These are phyloP conservation scores for Irpex sp. DNA, from an alignment of 1,284 basidiomycete genomes.

Conservation along the genomic window DNA sequence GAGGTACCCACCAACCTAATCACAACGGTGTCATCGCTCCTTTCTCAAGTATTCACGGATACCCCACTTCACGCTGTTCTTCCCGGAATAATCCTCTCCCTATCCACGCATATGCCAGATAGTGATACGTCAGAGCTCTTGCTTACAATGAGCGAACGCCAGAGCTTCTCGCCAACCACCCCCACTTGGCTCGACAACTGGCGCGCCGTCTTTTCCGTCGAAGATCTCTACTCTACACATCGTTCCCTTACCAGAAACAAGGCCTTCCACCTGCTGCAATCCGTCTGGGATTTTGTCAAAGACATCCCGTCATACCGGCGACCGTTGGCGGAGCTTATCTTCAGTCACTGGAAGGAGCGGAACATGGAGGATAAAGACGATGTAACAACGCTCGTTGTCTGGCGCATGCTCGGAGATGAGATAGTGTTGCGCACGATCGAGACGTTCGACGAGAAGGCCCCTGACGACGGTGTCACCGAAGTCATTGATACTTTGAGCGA, in stretches of 20 bases:
- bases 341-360: constrained; percentile 46
- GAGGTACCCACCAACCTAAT: constrained; percentile 56
- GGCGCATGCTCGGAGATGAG: constrained; percentile 64
- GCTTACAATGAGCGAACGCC: constrained; percentile 55
- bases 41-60: constrained; percentile 53
- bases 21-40: constrained; percentile 51
- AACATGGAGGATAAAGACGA: constrained; percentile 30
- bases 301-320: constrained; percentile 66
- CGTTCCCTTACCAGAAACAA: constrained; percentile 54
- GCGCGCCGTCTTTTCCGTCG: constrained; percentile 50
- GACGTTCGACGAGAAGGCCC: constrained; percentile 15
- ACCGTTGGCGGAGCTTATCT: constrained; percentile 56
- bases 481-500: constrained; percentile 13
- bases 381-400: constrained; percentile 45
- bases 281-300: constrained; percentile 58
- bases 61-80: constrained; percentile 56
- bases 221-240: constrained; percentile 40
- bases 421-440: constrained; percentile 49
- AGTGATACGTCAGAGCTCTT: constrained; percentile 58
- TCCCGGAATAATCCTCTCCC: constrained; percentile 56
- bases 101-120: constrained; percentile 63
- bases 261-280: constrained; percentile 51
- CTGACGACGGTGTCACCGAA: constrained; percentile 7
- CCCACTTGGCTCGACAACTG: constrained; percentile 68
- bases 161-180: constrained; percentile 64